Evolutionary conservation across 768 basidiomycete species (phyloP).

Genomic region (Serendipita sp.): DNA sequence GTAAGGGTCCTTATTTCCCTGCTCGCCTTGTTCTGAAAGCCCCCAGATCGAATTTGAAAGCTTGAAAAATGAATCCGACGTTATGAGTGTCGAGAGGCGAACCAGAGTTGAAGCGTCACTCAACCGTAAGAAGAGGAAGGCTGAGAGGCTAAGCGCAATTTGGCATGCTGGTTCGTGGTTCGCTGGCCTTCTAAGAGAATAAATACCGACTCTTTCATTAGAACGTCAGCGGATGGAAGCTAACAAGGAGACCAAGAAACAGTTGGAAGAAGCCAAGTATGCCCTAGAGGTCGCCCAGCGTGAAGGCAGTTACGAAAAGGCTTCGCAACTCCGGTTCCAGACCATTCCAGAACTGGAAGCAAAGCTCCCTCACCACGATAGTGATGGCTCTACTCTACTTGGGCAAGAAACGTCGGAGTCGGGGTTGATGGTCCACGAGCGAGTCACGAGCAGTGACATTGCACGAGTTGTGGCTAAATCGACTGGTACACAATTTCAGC

Average conservation of each 20-base stretch:
- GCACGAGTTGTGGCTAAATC: conserved; percentile 74
- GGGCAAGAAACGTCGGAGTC: conserved; percentile 33
- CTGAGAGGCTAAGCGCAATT: conserved; percentile 38
- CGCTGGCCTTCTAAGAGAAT: neutral
- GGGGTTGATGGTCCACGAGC: conserved; percentile 59
- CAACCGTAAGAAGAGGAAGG: conserved; percentile 43
- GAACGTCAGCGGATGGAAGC: conserved; percentile 54
- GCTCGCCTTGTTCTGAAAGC: neutral
- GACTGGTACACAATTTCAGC: conserved; percentile 35
- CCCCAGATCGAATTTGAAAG: conserved; percentile 64
- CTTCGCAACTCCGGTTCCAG: conserved; percentile 67
- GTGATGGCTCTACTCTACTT: conserved; percentile 26
- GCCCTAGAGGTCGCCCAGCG: conserved; percentile 80
- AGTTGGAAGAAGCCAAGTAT: conserved; percentile 67
- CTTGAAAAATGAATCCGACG: conserved; percentile 74
- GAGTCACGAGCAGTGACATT: conserved; percentile 81
- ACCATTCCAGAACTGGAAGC: conserved; percentile 68
- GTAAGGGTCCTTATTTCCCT: conserved; percentile 5
- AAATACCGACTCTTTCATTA: conserved; percentile 13
- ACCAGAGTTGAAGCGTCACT: conserved; percentile 50
- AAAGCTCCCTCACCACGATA: conserved; percentile 42
- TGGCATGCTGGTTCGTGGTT: conserved; percentile 51
- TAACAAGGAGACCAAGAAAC: conserved; percentile 56
- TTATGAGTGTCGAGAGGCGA: conserved; percentile 63
- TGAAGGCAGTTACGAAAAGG: conserved; percentile 71